A percentile compares a stretch with the other conserved stretches of the same genome.
phyloP scores from a whole-genome alignment of 1,139 yeast species.

The Scheffersomyces stambukii region DNA sequence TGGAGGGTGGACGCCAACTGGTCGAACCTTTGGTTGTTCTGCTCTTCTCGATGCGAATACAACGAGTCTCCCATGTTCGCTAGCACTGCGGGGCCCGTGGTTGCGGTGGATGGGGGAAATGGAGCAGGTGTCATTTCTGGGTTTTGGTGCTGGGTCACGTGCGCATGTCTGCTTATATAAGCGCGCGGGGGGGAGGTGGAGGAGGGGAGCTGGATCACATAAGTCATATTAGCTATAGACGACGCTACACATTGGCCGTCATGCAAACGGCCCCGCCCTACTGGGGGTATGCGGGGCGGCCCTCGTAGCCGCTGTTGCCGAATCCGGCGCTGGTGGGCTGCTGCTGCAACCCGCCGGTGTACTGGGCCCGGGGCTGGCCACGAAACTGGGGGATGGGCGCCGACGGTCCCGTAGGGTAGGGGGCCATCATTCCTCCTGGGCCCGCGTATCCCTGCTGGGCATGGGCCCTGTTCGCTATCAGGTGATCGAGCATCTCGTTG shows the following conservation, averaged over 20 bases:
- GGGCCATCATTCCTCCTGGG: conserved; percentile 3
- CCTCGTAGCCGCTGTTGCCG: conserved; percentile 16
- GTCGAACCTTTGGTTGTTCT: conserved; percentile 43
- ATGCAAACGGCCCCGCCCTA: too few relatives aligned
- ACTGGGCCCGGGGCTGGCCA: conserved; percentile 4
- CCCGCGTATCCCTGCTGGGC: conserved; percentile 5
- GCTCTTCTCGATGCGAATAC: conserved; percentile 43
- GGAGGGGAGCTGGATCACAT: too few relatives aligned
- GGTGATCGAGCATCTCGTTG: conserved; percentile 63
- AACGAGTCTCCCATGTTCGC: conserved; percentile 32
- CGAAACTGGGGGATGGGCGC: conserved; percentile 2
- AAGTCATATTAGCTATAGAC: too few relatives aligned
- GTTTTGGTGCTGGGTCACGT: too few relatives aligned
- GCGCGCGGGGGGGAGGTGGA: too few relatives aligned
- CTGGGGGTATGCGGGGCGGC: too few relatives aligned
- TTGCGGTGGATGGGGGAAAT: not conserved
- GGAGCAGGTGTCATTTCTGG: not conserved
- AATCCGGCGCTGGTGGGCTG: conserved; percentile 38
- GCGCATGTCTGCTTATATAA: too few relatives aligned
- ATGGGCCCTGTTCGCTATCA: conserved; percentile 24
- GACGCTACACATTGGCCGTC: too few relatives aligned
- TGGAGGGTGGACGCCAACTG: conserved; percentile 43
- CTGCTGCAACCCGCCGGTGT: conserved; percentile 9
- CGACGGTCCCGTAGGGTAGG: conserved; percentile 9
- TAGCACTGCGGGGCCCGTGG: not conserved